Conservation (phyloP, 805 yeast genomes). For the Nakazawaea wickerhamii region DNA sequence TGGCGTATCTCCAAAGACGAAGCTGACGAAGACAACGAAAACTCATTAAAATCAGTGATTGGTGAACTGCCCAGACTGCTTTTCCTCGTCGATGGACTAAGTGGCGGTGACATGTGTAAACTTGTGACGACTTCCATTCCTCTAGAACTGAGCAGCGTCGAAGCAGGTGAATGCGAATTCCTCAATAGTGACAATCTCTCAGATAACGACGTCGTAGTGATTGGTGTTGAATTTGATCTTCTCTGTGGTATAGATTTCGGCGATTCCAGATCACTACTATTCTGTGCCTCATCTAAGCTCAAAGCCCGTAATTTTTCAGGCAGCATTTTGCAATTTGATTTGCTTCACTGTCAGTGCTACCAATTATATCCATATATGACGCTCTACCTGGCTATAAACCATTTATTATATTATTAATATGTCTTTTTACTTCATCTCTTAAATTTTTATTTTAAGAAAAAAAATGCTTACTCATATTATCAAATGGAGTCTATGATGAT, state of each 20-base stretch:
- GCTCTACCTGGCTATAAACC: too few species aligned
- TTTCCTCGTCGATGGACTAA: conserved; percentile 1
- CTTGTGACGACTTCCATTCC: not conserved
- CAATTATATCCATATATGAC: too few species aligned
- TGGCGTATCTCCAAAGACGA: not conserved
- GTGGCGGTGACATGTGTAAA: not conserved
- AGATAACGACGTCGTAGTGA: conserved; percentile 2
- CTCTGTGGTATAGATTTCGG: not conserved
- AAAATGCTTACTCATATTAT: too few species aligned
- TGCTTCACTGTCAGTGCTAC: too few species aligned
- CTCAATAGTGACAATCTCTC: conserved; percentile 9
- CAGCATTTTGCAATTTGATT: not conserved
- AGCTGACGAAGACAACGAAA: not conserved
- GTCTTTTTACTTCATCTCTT: too few species aligned
- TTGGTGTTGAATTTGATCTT: conserved; percentile 11
- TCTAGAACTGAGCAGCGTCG: not conserved
- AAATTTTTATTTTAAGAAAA: too few species aligned
- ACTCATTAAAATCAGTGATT: not conserved
- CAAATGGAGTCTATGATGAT: too few species aligned
- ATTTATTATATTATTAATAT: too few species aligned
- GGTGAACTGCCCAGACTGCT: not conserved
- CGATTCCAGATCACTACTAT: not conserved
- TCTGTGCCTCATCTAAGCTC: not conserved
- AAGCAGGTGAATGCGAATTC: conserved; percentile 1
- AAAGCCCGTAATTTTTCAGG: not conserved